Evolutionary conservation across 148 eudicot species (phyloP).

Genomic region (Euryodendron excelsum): DNA sequence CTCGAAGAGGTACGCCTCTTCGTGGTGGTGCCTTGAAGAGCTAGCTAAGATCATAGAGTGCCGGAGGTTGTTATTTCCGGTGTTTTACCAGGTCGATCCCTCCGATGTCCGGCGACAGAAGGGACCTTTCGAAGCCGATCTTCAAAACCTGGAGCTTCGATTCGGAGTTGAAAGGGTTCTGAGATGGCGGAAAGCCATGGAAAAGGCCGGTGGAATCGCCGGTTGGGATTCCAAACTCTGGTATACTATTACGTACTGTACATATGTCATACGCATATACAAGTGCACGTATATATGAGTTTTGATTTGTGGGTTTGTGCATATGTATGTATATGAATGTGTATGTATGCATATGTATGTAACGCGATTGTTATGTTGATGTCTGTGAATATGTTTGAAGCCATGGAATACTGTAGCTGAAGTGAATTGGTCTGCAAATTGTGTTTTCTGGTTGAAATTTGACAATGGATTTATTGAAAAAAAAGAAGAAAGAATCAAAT

Average conservation of each 20-base stretch:
- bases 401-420: no score
- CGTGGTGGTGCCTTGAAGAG: conserved; percentile 51
- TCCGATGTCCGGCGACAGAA: conserved; percentile 45
- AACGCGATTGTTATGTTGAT: no score
- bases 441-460: no score
- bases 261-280: no score
- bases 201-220: conserved; percentile 30
- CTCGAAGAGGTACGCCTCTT: conserved; percentile 40
- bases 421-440: no score
- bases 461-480: no score
- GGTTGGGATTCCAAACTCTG: conserved; percentile 26
- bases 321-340: no score
- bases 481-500: no score
- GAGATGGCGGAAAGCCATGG: conserved; percentile 38
- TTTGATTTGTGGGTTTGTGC: no score
- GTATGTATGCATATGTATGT: no score
- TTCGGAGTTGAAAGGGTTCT: conserved; percentile 4
- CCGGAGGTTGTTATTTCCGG: conserved; percentile 40
- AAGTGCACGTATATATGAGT: no score
- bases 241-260: background rate
- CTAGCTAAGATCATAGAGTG: conserved; percentile 32
- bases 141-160: background rate
- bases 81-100: conserved; percentile 46
- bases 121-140: conserved; percentile 32
- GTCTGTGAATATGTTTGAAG: no score